These are phyloP conservation scores for Porpolomopsis calyptriformis DNA, from an alignment of 768 basidiomycete species.

Conservation along the genomic window DNA sequence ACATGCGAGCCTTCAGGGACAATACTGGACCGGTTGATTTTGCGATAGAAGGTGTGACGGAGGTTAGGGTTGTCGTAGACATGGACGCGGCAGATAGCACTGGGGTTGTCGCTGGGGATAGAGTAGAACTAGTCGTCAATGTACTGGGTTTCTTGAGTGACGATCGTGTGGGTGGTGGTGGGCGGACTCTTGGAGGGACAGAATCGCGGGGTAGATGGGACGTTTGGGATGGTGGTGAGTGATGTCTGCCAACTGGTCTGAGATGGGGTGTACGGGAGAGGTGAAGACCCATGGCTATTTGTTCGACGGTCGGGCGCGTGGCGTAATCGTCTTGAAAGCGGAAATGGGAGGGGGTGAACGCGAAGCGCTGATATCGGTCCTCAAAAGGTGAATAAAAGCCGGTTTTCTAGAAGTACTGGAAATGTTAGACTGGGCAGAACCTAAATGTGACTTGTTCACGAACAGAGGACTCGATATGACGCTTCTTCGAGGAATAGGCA, in stretches of 20 bases:
- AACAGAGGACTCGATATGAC: conserved; percentile 12
- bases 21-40: conserved; percentile 11
- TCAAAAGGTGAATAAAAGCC: conserved; percentile 35
- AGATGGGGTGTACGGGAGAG: conserved; percentile 68
- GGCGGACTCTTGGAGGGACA: conserved; percentile 11
- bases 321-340: conserved; percentile 29
- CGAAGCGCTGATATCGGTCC: conserved; percentile 19
- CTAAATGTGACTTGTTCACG: conserved; percentile 3
- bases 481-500: conserved; percentile 13
- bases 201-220: conserved; percentile 7
- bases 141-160: conserved; percentile 43
- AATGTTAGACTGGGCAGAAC: neutral
- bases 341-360: conserved; percentile 22
- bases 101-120: conserved; percentile 23
- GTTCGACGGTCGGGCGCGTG: conserved; percentile 54
- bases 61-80: conserved; percentile 40
- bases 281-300: conserved; percentile 76
- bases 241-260: conserved; percentile 16
- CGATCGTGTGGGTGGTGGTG: conserved; percentile 14
- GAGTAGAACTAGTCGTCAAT: conserved; percentile 27
- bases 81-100: conserved; percentile 32
- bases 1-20: conserved; percentile 10
- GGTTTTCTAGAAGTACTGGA: conserved; percentile 8
- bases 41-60: conserved; percentile 24
- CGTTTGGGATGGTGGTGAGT: conserved; percentile 10